These are phyloP conservation scores for Penicillium bovifimosum DNA, from an alignment of 495 filamentous ascomycete species.

Conservation along the genomic window DNA sequence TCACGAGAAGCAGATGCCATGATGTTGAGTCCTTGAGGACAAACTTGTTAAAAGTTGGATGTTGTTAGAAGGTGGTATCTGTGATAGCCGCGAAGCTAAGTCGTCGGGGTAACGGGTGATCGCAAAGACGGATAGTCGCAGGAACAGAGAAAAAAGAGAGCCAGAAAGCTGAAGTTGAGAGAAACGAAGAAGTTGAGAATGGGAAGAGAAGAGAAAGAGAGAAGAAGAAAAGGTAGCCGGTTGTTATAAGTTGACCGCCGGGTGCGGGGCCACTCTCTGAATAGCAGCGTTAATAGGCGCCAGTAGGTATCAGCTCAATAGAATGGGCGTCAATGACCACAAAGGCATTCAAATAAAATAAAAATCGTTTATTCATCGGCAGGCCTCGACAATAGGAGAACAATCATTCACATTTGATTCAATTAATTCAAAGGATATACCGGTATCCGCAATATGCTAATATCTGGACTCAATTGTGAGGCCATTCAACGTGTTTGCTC, in stretches of 20 bases:
- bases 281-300: not conserved
- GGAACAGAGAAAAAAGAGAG: not conserved
- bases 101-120: not conserved
- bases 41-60: not conserved
- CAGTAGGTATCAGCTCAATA: not conserved
- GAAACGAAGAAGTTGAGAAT: not conserved
- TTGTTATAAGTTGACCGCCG: constrained; percentile 4
- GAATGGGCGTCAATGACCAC: not conserved
- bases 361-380: not conserved
- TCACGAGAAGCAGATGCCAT: constrained; percentile 12
- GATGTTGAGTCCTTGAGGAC: constrained; percentile 2
- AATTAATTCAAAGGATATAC: constrained; percentile 4
- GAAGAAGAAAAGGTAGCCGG: not conserved
- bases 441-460: not conserved
- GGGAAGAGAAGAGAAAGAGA: not conserved
- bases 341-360: not conserved
- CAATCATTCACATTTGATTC: not conserved
- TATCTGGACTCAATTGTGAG: constrained; percentile 1
- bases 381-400: not conserved
- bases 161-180: not conserved
- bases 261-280: constrained; percentile 6
- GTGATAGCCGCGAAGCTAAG: not conserved
- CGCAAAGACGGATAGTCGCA: not conserved
- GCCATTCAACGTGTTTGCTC: not conserved
- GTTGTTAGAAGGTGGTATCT: not conserved